Evolutionary conservation across 495 filamentous ascomycete genomes (phyloP).

Genomic region (Aspergillus homomorphus): DNA sequence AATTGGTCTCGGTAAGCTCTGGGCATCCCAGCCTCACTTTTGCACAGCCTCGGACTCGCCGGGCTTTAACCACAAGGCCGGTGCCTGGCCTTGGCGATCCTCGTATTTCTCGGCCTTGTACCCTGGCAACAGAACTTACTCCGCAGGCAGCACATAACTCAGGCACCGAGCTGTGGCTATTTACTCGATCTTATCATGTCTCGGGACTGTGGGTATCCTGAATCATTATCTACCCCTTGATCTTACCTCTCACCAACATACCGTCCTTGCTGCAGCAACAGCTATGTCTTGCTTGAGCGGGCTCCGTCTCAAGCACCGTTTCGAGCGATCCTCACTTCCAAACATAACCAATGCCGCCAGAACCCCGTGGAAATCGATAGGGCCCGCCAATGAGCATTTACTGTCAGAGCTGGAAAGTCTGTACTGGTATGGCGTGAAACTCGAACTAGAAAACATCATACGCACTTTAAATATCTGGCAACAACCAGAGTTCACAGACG

Average conservation of each 20-base stretch:
- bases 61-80: background rate
- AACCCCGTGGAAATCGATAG: background rate
- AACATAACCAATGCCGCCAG: background rate
- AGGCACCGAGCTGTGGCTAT: no score
- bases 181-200: no score
- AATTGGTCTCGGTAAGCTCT: background rate
- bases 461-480: constrained; percentile 4
- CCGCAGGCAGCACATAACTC: background rate
- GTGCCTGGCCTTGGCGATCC: background rate
- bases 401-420: background rate
- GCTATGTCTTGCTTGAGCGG: background rate
- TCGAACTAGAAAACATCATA: background rate
- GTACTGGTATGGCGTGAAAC: constrained; percentile 4
- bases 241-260: no score
- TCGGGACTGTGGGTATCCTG: no score
- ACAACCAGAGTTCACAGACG: background rate
- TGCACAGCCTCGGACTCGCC: background rate
- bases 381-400: background rate
- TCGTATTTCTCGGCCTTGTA: background rate
- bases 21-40: background rate
- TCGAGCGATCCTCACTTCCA: background rate
- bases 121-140: background rate
- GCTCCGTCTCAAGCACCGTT: background rate
- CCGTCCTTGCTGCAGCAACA: background rate
- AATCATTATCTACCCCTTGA: no score